These are phyloP conservation scores for Globisporangium okanoganense DNA, from an alignment of 352 stramenopile genomes.

Conservation along the genomic window DNA sequence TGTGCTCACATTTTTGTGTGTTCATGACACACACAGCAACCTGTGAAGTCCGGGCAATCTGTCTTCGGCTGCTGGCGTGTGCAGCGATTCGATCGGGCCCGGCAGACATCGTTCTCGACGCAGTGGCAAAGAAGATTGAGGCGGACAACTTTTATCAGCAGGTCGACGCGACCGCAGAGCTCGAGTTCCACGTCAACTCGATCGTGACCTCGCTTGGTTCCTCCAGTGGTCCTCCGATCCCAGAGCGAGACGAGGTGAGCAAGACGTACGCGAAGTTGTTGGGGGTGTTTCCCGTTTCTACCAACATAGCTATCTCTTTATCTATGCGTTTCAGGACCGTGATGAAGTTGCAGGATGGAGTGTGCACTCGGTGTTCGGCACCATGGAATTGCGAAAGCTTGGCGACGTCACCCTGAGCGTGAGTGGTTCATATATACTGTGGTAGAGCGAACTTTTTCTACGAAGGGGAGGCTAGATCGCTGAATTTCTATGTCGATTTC, in stretches of 20 bases:
- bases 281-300: not conserved
- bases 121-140: slow-evolving; percentile 27
- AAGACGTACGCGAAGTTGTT: not conserved
- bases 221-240: slow-evolving; percentile 13
- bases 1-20: not conserved
- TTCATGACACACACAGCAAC: slow-evolving; percentile 20
- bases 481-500: not conserved
- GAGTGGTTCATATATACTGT: slow-evolving; percentile 3
- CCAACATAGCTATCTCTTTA: not conserved
- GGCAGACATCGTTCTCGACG: slow-evolving; percentile 30
- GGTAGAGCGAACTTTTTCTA: not conserved
- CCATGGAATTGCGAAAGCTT: slow-evolving; percentile 44
- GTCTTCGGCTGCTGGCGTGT: slow-evolving; percentile 45
- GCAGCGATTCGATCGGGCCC: slow-evolving; percentile 42
- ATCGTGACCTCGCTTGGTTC: slow-evolving; percentile 30
- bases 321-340: not conserved
- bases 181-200: slow-evolving; percentile 42
- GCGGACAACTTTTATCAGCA: slow-evolving; percentile 25
- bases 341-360: slow-evolving; percentile 24
- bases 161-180: slow-evolving; percentile 46
- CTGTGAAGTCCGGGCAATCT: slow-evolving; percentile 39
- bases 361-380: slow-evolving; percentile 41
- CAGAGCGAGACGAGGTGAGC: slow-evolving; percentile 29
- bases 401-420: slow-evolving; percentile 47
- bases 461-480: not conserved